Evolutionary conservation across 305 asterid genomes (phyloP).

Genomic region (Solanum chacoense): DNA sequence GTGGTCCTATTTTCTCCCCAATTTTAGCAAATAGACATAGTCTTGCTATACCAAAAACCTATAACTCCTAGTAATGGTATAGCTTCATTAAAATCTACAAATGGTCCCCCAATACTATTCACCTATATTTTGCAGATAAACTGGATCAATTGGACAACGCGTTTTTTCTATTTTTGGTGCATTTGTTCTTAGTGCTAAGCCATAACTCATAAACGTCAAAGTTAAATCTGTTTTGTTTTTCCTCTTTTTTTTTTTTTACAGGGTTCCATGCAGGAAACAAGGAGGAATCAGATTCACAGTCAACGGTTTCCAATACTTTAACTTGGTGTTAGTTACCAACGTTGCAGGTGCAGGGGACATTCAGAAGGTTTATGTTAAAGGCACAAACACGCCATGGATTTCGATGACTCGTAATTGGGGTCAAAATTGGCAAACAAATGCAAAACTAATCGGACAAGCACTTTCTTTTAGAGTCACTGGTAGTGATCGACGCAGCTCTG

Average conservation of each 20-base stretch:
- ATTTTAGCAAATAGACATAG: neutral
- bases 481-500: slow-evolving; percentile 14
- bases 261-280: slow-evolving; percentile 40
- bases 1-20: neutral
- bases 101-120: neutral
- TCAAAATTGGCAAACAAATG: slow-evolving; percentile 18
- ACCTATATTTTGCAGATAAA: neutral
- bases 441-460: slow-evolving; percentile 3
- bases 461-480: slow-evolving; percentile 14
- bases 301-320: slow-evolving; percentile 57
- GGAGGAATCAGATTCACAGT: slow-evolving; percentile 50
- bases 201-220: neutral
- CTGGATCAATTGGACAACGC: neutral
- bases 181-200: neutral
- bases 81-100: neutral
- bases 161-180: neutral
- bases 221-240: neutral
- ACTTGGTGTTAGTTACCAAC: slow-evolving; percentile 35
- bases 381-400: slow-evolving; percentile 11
- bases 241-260: slow-evolving; percentile 1
- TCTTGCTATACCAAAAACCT: neutral
- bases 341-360: slow-evolving; percentile 41
- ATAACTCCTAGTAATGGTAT: neutral
- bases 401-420: slow-evolving; percentile 17
- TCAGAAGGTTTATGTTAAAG: slow-evolving; percentile 4